A percentile compares a stretch with the other conserved stretches of the same genome.
Conservation (phyloP, 2,329 filamentous ascomycete species). For the Nectriaceae sp. region DNA sequence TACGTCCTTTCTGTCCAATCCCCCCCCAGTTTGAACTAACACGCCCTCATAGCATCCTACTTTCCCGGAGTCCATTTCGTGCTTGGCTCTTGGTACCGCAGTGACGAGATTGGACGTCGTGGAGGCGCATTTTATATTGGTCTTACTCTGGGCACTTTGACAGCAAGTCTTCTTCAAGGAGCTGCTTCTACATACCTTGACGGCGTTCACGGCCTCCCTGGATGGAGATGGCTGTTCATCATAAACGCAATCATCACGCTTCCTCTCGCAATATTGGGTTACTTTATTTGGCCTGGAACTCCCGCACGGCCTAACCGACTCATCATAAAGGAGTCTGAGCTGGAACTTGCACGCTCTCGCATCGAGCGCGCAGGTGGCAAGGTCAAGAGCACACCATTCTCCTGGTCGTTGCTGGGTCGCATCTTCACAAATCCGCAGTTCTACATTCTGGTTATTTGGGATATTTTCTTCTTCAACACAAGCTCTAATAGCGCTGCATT, state of each 20-base stretch:
- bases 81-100: slow-evolving; percentile 19
- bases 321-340: slow-evolving; percentile 8
- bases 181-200: slow-evolving; percentile 17
- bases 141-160: slow-evolving; percentile 18
- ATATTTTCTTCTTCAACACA: slow-evolving; percentile 19
- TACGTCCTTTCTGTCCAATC: background rate
- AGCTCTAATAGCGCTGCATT: slow-evolving; percentile 17
- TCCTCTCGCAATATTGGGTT: slow-evolving; percentile 17
- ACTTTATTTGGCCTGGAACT: slow-evolving; percentile 19
- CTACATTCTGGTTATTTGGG: slow-evolving; percentile 17
- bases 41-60: slow-evolving; percentile 8
- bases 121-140: slow-evolving; percentile 18
- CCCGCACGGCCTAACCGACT: slow-evolving; percentile 15
- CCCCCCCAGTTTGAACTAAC: background rate
- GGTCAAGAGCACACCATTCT: slow-evolving; percentile 14
- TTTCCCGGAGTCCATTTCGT: slow-evolving; percentile 20
- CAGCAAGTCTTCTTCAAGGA: slow-evolving; percentile 14
- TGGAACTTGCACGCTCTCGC: slow-evolving; percentile 9
- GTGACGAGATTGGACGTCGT: slow-evolving; percentile 18
- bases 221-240: slow-evolving; percentile 21
- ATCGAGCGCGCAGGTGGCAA: slow-evolving; percentile 9
- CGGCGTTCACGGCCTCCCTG: slow-evolving; percentile 10
- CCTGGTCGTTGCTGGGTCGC: slow-evolving; percentile 5
- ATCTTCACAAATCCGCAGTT: slow-evolving; percentile 17
- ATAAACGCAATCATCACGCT: slow-evolving; percentile 21